These are phyloP conservation scores for Cladosporium austrohemisphaericum DNA, from an alignment of 2,329 filamentous ascomycete species.

Conservation along the genomic window DNA sequence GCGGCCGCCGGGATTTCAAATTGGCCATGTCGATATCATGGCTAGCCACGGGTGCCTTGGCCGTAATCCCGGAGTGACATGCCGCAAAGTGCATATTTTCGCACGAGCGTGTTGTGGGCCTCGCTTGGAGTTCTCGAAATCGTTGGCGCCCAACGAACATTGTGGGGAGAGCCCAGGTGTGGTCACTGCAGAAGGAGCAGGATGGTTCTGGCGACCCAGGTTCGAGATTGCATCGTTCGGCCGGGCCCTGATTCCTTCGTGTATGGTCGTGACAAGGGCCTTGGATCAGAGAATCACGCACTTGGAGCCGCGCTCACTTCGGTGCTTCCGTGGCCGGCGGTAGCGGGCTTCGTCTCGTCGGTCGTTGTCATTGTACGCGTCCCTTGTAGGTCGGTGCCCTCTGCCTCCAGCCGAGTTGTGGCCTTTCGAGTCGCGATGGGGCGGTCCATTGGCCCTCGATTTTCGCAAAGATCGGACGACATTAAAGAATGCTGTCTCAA, in stretches of 20 bases:
- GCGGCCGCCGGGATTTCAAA: not conserved
- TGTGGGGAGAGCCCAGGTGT: conserved; percentile 2
- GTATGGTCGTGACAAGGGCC: not conserved
- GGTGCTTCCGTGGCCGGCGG: conserved; percentile 13
- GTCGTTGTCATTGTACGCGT: conserved; percentile 12
- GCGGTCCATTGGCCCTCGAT: conserved; percentile 54
- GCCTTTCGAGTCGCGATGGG: conserved; percentile 15
- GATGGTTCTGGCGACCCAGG: too few relatives aligned
- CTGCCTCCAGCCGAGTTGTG: conserved; percentile 3
- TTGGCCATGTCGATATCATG: not conserved
- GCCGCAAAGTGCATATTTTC: conserved; percentile 4
- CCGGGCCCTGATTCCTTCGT: not conserved
- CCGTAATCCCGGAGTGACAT: conserved; percentile 4
- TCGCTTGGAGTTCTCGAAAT: conserved; percentile 8
- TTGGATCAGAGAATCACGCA: conserved; percentile 28
- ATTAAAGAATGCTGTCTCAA: conserved; percentile 97
- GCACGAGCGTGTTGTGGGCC: not conserved
- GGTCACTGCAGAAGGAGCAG: not conserved
- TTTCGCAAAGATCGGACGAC: conserved; percentile 86
- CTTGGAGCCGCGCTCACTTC: conserved; percentile 22
- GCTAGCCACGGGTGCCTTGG: not conserved
- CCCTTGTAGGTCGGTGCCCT: not conserved
- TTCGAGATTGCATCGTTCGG: not conserved
- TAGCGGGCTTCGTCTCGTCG: conserved; percentile 6
- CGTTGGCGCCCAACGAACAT: conserved; percentile 8